A percentile compares a stretch with the other conserved stretches of the same genome.
phyloP scores from a whole-genome alignment of 2,329 filamentous ascomycete species.

The Blastomyces emzantsi region DNA sequence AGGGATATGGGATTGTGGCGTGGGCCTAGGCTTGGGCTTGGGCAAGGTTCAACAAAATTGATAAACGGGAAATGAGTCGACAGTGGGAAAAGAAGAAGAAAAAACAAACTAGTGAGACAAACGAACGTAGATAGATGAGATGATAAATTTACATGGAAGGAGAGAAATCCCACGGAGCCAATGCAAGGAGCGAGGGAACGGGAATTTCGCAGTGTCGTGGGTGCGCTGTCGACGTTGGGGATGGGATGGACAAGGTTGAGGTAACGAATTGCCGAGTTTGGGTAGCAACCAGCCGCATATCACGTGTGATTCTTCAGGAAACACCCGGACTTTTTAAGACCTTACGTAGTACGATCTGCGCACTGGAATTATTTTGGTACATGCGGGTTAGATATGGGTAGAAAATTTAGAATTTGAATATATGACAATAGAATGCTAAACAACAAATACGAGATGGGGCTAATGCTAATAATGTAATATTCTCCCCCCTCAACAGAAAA shows the following conservation, averaged over 20 bases:
- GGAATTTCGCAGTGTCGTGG: background rate
- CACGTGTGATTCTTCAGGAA: background rate
- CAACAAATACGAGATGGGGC: background rate
- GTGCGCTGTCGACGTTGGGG: no score
- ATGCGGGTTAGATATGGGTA: no score
- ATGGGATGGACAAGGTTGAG: no score
- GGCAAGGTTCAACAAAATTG: background rate
- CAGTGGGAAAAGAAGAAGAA: no score
- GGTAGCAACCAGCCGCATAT: background rate
- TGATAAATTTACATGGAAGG: background rate
- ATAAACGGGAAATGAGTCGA: background rate
- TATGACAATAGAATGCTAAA: background rate
- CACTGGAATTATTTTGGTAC: no score
- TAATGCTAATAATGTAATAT: no score
- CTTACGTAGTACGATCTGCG: no score
- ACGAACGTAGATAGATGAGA: background rate
- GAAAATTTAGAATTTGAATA: background rate
- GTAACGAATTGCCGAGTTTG: no score
- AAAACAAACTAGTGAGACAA: background rate
- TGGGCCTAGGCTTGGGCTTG: background rate
- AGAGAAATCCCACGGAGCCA: background rate
- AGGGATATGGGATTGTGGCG: no score
- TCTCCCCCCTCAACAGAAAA: no score
- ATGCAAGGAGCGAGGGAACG: background rate
- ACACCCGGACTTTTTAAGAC: no score